Evolutionary conservation across 2,329 filamentous ascomycete species (phyloP).

Genomic region (Alternaria dauci): DNA sequence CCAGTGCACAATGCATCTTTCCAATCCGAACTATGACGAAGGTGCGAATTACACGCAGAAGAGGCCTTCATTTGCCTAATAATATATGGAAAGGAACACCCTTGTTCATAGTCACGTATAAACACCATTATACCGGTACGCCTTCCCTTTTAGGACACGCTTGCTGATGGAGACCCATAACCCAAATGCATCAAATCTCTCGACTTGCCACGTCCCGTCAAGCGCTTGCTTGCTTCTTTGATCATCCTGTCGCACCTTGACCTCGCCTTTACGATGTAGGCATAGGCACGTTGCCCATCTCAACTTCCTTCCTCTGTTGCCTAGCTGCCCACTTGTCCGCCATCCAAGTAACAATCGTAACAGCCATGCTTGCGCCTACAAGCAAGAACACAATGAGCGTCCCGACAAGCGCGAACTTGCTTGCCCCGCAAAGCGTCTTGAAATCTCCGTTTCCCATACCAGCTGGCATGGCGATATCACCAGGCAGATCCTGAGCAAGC

Average conservation of each 20-base stretch:
- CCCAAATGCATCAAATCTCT: slow-evolving; percentile 2
- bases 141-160: slow-evolving; percentile 7
- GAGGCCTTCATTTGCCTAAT: slow-evolving; percentile 9
- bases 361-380: slow-evolving; percentile 43
- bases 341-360: slow-evolving; percentile 48
- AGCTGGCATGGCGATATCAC: slow-evolving; percentile 33
- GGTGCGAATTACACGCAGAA: background rate
- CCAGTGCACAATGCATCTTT: background rate
- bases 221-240: background rate
- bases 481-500: slow-evolving; percentile 23
- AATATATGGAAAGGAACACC: slow-evolving; percentile 7
- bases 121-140: slow-evolving; percentile 15
- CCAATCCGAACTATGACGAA: background rate
- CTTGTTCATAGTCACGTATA: slow-evolving; percentile 1
- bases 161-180: slow-evolving; percentile 4
- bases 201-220: background rate
- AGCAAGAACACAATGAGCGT: slow-evolving; percentile 54
- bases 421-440: slow-evolving; percentile 52
- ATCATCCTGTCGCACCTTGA: background rate
- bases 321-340: slow-evolving; percentile 50
- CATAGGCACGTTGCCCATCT: slow-evolving; percentile 30
- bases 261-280: background rate
- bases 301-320: slow-evolving; percentile 44
- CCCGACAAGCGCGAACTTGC: slow-evolving; percentile 56
- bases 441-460: slow-evolving; percentile 50